Conservation (phyloP, 2,329 filamentous ascomycete genomes). For the Colletotrichum ledebouriae region DNA sequence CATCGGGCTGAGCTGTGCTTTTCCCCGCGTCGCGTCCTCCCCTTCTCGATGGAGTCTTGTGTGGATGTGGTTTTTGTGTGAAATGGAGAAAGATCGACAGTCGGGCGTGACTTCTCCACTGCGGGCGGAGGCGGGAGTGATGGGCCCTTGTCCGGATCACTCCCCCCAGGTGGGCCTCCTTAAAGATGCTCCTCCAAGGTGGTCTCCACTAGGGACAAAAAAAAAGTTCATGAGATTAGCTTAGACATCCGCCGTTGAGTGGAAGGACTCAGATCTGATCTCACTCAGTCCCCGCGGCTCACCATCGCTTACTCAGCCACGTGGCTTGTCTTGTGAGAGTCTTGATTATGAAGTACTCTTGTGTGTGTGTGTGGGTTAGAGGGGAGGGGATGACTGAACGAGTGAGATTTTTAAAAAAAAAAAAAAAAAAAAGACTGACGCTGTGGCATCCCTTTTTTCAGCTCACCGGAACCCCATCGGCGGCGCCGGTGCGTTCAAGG, state of each 20-base stretch:
- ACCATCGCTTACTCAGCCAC: constrained; percentile 4
- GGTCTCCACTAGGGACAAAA: not conserved
- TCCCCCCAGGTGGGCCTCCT: constrained; percentile 18
- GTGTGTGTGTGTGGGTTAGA: too few relatives aligned
- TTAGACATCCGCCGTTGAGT: constrained; percentile 4
- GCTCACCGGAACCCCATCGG: not conserved
- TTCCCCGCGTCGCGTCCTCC: not conserved
- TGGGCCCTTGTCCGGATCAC: constrained; percentile 20
- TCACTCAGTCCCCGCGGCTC: not conserved
- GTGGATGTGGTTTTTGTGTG: not conserved
- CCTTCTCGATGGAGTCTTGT: constrained; percentile 3
- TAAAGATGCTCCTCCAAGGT: constrained; percentile 2
- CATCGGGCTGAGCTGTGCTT: constrained; percentile 1
- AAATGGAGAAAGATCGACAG: constrained; percentile 1
- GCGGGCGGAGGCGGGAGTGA: constrained; percentile 13
- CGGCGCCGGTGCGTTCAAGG: not conserved
- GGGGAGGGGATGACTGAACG: not conserved
- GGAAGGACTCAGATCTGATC: not conserved
- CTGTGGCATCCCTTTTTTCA: not conserved
- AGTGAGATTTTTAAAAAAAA: too few relatives aligned
- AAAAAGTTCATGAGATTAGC: not conserved
- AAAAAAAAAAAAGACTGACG: not conserved
- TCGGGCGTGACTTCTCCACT: not conserved
- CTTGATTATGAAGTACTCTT: too few relatives aligned
- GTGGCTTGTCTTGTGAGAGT: not conserved